Percentiles rank a stretch among this genome's conserved stretches.
Evolutionary conservation across 176 grass and related monocot genomes (phyloP).

Genomic region (barley (Hordeum vulgare)): DNA sequence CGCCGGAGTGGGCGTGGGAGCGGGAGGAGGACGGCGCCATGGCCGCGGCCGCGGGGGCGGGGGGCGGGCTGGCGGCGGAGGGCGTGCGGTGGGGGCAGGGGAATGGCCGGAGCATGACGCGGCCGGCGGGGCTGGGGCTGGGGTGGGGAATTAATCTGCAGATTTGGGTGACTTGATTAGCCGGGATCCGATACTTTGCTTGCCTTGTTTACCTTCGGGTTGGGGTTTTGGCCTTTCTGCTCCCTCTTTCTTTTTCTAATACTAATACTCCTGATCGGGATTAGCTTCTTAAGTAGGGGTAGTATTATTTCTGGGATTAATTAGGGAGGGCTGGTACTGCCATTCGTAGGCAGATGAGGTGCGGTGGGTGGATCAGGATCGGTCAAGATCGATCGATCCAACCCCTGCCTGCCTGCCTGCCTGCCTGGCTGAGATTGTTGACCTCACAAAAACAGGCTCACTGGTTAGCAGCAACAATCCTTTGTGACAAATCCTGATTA

Average conservation of each 20-base stretch:
- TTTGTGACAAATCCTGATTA: too few species aligned
- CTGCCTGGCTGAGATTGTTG: not conserved
- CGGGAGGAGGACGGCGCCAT: conserved; percentile 31
- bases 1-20: conserved; percentile 5
- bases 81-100: conserved; percentile 15
- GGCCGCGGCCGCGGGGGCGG: conserved; percentile 3
- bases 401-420: not conserved
- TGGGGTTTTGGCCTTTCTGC: conserved; percentile 24
- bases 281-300: not conserved
- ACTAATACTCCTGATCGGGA: not conserved
- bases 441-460: not conserved
- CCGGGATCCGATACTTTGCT: conserved; percentile 45
- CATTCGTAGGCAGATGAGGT: not conserved
- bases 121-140: not conserved
- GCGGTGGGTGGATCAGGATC: conserved; percentile 22
- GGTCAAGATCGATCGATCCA: conserved; percentile 16
- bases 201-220: conserved; percentile 32
- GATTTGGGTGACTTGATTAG: conserved; percentile 7
- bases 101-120: conserved; percentile 59
- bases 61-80: not conserved
- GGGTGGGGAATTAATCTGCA: conserved; percentile 12
- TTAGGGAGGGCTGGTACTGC: not conserved
- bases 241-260: not conserved
- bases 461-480: too few species aligned
- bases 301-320: not conserved